phyloP scores from a whole-genome alignment of 2,329 filamentous ascomycete genomes.

The Albophoma yamanashiensis region DNA sequence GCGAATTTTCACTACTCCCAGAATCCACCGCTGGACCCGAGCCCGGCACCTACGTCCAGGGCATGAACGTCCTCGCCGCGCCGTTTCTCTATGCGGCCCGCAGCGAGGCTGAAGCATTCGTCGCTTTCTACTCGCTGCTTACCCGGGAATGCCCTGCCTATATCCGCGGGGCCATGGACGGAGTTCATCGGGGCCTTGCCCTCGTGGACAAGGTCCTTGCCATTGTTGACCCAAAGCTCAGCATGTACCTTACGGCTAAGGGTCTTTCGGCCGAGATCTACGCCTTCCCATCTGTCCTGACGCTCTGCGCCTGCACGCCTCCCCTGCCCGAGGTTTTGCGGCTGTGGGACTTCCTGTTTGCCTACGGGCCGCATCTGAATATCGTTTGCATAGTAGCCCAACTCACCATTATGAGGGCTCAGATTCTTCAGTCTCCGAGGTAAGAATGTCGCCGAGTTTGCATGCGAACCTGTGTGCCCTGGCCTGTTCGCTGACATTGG shows the following conservation, averaged over 20 bases:
- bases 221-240: slow-evolving; percentile 83
- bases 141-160: slow-evolving; percentile 86
- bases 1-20: slow-evolving; percentile 44
- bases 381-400: slow-evolving; percentile 95
- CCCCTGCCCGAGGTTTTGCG: slow-evolving; percentile 86
- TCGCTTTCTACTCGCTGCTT: slow-evolving; percentile 79
- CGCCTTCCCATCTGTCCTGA: slow-evolving; percentile 90
- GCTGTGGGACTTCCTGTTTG: slow-evolving; percentile 95
- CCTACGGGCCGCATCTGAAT: slow-evolving; percentile 90
- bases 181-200: slow-evolving; percentile 83
- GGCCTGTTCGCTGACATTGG: slow-evolving; percentile 10
- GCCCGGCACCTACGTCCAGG: slow-evolving; percentile 87
- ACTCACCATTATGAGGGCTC: slow-evolving; percentile 75
- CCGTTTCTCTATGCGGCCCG: slow-evolving; percentile 92
- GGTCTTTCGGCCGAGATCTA: slow-evolving; percentile 90
- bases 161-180: slow-evolving; percentile 92
- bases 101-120: slow-evolving; percentile 90
- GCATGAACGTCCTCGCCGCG: slow-evolving; percentile 96
- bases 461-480: not conserved
- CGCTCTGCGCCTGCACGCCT: slow-evolving; percentile 89
- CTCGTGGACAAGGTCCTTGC: slow-evolving; percentile 87
- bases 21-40: slow-evolving; percentile 47
- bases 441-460: slow-evolving; percentile 23
- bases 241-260: slow-evolving; percentile 72
- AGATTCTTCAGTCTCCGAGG: slow-evolving; percentile 77